A percentile compares a stretch with the other conserved stretches of the same genome.
Evolutionary conservation across 768 basidiomycete species (phyloP).

Genomic region (Gautieria morchelliformis): DNA sequence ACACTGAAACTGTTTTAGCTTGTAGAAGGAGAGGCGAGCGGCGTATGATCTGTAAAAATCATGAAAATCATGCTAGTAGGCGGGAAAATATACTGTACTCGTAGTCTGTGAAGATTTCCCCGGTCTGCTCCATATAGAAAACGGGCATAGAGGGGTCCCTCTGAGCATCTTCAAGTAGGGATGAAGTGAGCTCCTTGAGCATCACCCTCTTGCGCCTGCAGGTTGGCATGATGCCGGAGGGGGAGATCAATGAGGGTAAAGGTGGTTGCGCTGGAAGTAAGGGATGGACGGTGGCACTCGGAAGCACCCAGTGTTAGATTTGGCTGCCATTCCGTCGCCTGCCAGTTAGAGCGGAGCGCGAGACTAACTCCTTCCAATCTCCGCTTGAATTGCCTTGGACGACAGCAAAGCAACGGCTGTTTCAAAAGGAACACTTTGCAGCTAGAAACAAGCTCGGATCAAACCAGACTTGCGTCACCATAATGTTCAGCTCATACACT

Average conservation of each 20-base stretch:
- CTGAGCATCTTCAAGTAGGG: constrained; percentile 56
- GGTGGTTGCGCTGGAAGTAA: constrained; percentile 4
- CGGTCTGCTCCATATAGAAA: constrained; percentile 88
- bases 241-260: constrained; percentile 10
- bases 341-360: constrained; percentile 8
- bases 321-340: constrained; percentile 9
- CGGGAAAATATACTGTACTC: constrained; percentile 50
- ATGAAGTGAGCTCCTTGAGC: constrained; percentile 70
- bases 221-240: constrained; percentile 53
- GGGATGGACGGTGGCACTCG: constrained; percentile 8
- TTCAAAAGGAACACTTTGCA: background rate
- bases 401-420: background rate
- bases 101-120: constrained; percentile 95
- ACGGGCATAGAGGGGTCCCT: constrained; percentile 64
- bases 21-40: constrained; percentile 90
- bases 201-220: constrained; percentile 86
- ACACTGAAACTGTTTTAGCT: constrained; percentile 90
- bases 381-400: background rate
- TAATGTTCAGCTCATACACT: no score
- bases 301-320: constrained; percentile 7
- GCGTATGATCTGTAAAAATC: constrained; percentile 54
- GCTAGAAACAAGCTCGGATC: no score
- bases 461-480: no score
- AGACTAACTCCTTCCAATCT: background rate
- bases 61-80: constrained; percentile 23